Base-by-base conservation (phyloP, 2,329 filamentous ascomycete genomes). In the Colletotrichum sp. region DNA sequence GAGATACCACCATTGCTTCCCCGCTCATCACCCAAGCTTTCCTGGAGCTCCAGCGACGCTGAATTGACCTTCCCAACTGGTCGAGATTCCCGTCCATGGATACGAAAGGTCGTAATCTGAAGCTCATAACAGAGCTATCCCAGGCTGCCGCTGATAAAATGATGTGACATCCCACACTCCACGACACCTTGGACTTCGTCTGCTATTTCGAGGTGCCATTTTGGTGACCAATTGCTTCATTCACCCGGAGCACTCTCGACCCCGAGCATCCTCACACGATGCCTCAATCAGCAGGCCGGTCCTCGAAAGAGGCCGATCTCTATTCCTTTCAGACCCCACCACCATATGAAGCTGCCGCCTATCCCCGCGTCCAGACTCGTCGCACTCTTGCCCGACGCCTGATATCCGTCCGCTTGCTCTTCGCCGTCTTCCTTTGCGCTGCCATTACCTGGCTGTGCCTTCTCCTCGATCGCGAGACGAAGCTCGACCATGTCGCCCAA, bases 301-400 rank as follows among this genome's bases (percentile, higher is more conserved):
- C 64, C 33, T 55, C 72, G 34, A 74, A 73, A 43, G 64, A 73
- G 58, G 51, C 59, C 36, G 65, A 66, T 16, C 38, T 65, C 59
- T 58, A 55, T 64, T 24, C 68, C 61, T 64, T 68, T 24, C 69
- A 68, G 51, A 66, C 70, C 15, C 72, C 72, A 34, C 72, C 72
- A 16, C 72, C 72, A 27, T 74, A 74, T 38, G 72, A 74, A 65
- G 70, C 64, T 36, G 69, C 64, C 16, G 72, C 72, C 5, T 74
- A 74, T 16, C 72, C 72, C 55, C 69, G 69, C 36, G 51, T 69
- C 16, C 72, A 64, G 36, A 21, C 69, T 31, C 72, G 69, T 29
- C 69, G 72, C 33, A 27, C 61, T 13, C 69, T 74, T 31, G 31
- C 34, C 24, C 64, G 72, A 12, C 62, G 59, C 51, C 51, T 74